Conservation (phyloP, 2,329 filamentous ascomycete genomes). For the Pezicula carpinea region DNA sequence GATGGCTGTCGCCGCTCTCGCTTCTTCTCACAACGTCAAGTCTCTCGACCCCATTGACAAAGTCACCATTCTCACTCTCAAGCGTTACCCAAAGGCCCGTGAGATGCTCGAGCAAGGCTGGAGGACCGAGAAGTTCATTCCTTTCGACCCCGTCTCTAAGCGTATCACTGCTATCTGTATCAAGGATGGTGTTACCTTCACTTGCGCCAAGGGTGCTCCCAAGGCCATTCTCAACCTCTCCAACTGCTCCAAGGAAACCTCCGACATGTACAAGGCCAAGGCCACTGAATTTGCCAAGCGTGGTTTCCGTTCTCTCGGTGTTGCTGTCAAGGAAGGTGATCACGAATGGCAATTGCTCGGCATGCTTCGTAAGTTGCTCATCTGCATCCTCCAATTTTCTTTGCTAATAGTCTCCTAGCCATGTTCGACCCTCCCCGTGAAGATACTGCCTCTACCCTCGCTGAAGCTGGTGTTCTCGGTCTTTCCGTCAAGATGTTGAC, state of each 20-base stretch:
- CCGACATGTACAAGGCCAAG: conserved; percentile 66
- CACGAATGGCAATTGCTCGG: conserved; percentile 67
- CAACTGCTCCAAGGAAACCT: conserved; percentile 60
- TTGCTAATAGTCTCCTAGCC: conserved; percentile 25
- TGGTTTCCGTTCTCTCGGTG: conserved; percentile 77
- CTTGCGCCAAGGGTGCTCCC: conserved; percentile 73
- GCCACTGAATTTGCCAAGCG: conserved; percentile 70
- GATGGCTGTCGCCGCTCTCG: conserved; percentile 75
- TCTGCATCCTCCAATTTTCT: not conserved
- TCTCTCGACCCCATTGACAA: conserved; percentile 77
- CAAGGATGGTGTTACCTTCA: conserved; percentile 65
- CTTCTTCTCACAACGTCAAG: conserved; percentile 75
- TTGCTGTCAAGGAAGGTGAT: conserved; percentile 73
- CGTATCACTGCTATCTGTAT: conserved; percentile 68
- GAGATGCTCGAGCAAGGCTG: conserved; percentile 72
- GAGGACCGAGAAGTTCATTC: conserved; percentile 73
- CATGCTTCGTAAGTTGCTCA: conserved; percentile 49
- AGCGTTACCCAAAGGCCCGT: conserved; percentile 71
- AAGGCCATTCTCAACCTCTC: conserved; percentile 69
- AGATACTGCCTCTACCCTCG: conserved; percentile 73
- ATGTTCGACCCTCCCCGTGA: conserved; percentile 79
- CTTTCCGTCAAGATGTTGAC: conserved; percentile 79
- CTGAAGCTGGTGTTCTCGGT: conserved; percentile 71
- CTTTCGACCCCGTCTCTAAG: conserved; percentile 77
- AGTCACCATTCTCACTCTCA: conserved; percentile 71